phyloP scores from a whole-genome alignment of 805 yeast genomes.

The Candida morakotiae region DNA sequence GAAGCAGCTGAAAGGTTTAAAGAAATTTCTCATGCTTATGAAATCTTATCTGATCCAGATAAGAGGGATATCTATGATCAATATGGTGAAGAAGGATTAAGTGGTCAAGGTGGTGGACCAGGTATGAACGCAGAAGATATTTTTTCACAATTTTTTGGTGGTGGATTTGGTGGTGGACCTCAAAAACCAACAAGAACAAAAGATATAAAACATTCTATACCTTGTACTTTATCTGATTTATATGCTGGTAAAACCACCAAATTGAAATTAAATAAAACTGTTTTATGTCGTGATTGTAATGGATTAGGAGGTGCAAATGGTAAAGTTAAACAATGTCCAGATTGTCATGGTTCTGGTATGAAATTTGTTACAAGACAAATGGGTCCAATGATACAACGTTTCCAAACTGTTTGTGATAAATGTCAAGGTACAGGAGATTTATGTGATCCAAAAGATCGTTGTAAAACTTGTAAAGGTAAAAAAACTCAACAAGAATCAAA shows the following conservation, averaged over 20 bases:
- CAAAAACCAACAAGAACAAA: slow-evolving; percentile 86
- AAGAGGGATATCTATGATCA: slow-evolving; percentile 87
- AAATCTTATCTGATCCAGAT: slow-evolving; percentile 79
- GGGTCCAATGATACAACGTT: slow-evolving; percentile 99
- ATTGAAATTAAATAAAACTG: slow-evolving; percentile 88
- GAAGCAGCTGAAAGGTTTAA: slow-evolving; percentile 96
- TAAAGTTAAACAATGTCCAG: slow-evolving; percentile 76
- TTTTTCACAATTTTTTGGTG: slow-evolving; percentile 78
- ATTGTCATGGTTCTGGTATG: slow-evolving; percentile 90
- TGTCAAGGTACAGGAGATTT: slow-evolving; percentile 93
- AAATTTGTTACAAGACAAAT: slow-evolving; percentile 92
- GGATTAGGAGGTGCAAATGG: slow-evolving; percentile 97
- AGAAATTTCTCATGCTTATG: slow-evolving; percentile 84
- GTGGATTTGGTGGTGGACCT: slow-evolving; percentile 54
- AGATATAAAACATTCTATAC: slow-evolving; percentile 85
- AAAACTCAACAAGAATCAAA: slow-evolving; percentile 85
- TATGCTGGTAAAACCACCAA: slow-evolving; percentile 93
- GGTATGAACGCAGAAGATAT: slow-evolving; percentile 67
- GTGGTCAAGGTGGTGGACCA: slow-evolving; percentile 67
- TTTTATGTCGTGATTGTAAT: slow-evolving; percentile 82
- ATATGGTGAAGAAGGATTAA: slow-evolving; percentile 89
- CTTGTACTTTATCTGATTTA: slow-evolving; percentile 86
- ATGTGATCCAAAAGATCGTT: slow-evolving; percentile 80
- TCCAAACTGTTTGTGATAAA: slow-evolving; percentile 88
- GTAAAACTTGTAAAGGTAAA: slow-evolving; percentile 84